Evolutionary conservation across 2,329 filamentous ascomycete genomes (phyloP).

Genomic region (Madurella mycetomatis): DNA sequence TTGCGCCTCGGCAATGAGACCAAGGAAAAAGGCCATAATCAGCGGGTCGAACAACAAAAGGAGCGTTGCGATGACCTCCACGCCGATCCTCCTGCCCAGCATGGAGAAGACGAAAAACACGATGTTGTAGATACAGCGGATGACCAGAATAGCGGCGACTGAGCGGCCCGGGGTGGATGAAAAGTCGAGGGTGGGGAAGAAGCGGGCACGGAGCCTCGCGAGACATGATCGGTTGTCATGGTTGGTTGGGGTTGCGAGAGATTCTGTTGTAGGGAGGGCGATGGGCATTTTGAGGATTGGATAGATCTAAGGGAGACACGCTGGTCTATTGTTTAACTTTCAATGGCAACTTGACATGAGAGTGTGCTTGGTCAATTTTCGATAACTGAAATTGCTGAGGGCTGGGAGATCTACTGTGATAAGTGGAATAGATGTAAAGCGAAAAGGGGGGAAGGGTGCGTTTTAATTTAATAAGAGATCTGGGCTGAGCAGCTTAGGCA

Average conservation of each 20-base stretch:
- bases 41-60: constrained; percentile 2
- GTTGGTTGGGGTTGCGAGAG: not conserved
- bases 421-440: too few relatives aligned
- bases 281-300: too few relatives aligned
- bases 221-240: not conserved
- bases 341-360: too few relatives aligned
- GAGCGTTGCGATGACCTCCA: not conserved
- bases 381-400: too few relatives aligned
- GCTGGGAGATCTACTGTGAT: too few relatives aligned
- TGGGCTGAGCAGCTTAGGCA: too few relatives aligned
- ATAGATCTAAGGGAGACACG: too few relatives aligned
- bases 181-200: not conserved
- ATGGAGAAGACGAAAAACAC: not conserved
- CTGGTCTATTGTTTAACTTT: too few relatives aligned
- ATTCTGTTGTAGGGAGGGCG: not conserved
- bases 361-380: too few relatives aligned
- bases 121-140: not conserved
- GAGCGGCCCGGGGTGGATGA: not conserved
- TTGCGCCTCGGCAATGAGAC: not conserved
- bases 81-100: not conserved
- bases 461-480: too few relatives aligned
- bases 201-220: not conserved
- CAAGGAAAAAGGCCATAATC: not conserved
- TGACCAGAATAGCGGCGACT: not conserved
- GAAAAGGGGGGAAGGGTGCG: too few relatives aligned